Evolutionary conservation across 2,329 filamentous ascomycete species (phyloP).

Genomic region (Xylariaceae sp.): DNA sequence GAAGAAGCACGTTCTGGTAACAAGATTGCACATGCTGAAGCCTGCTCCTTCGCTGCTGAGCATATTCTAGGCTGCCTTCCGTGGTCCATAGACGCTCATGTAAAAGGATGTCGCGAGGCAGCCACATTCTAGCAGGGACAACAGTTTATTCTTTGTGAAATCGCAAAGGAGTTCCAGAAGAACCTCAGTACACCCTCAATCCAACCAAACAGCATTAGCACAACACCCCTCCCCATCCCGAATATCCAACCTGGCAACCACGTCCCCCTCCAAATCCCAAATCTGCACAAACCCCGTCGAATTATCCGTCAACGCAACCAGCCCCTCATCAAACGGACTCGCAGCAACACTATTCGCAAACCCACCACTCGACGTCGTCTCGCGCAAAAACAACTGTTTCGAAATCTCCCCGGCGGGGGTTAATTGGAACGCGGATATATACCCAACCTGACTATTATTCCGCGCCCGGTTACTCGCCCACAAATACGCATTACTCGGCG

Average conservation of each 20-base stretch:
- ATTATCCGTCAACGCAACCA: constrained; percentile 34
- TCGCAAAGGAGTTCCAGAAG: too few species aligned
- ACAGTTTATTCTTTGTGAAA: neutral
- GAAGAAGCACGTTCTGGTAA: too few species aligned
- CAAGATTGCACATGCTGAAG: too few species aligned
- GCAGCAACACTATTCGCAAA: constrained; percentile 34
- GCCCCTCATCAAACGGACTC: constrained; percentile 31
- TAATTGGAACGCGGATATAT: constrained; percentile 33
- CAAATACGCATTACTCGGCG: constrained; percentile 26
- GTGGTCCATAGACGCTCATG: too few species aligned
- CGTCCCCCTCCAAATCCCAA: constrained; percentile 29
- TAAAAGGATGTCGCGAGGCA: too few species aligned
- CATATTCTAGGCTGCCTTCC: too few species aligned
- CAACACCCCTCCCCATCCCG: constrained; percentile 25
- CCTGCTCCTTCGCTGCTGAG: too few species aligned
- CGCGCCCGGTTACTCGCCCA: constrained; percentile 31
- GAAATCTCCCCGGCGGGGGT: constrained; percentile 27
- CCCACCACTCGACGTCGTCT: constrained; percentile 33
- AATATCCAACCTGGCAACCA: constrained; percentile 24
- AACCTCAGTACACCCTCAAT: neutral
- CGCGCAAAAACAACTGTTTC: constrained; percentile 29
- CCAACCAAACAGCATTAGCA: constrained; percentile 28
- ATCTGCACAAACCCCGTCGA: constrained; percentile 34
- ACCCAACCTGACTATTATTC: constrained; percentile 25
- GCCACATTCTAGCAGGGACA: neutral